Base-by-base conservation (phyloP, 2,329 filamentous ascomycete genomes). In the Cytospora piceicola region DNA sequence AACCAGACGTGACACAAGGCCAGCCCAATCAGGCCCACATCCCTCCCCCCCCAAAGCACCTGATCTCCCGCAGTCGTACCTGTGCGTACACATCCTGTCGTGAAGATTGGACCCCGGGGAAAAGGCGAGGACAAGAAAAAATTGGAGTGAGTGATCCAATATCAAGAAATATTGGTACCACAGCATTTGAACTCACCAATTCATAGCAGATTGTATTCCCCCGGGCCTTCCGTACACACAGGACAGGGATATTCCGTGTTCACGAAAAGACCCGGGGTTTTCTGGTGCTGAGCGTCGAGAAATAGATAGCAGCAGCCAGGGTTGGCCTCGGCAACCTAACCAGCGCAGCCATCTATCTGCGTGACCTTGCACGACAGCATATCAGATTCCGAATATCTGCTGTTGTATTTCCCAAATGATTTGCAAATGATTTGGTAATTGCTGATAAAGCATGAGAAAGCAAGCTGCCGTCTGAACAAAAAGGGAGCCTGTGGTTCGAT, bases 161-260 rank as follows among this genome's bases (percentile, higher is more conserved):
- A 27, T 62, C 46, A 24, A 56, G 34, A 20, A 29, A 29, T 62
- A 62, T 56, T 62, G 60, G 60, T 62, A 32, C 39, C 36, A 62
- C 60, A 42, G 52, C 60, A 54, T 61, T 22, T 36, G 30, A n/a
- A 24, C 54, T 34, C 51, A 34, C 42, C 36, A 17, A 4, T 7
- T 49, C 8, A 14, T 52, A 34, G 24, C n/a, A 27, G 49, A 34
- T 53, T 32, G 30, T 55, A 51, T 42, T 42, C 52, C 51, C 34
- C 55, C n/a, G 53, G 24, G 34, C 34, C 52, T 56, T 30, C 58
- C 14, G 58, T 61, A 54, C 58, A 22, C 5, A 11, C 46, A 49
- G 24, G n/a, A 24, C 46, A 49, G 24, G 46, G n/a, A 49, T 49
- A 24, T 49, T n/a, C 46, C 46, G 46, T 24, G 9, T 5, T 22